Base-by-base conservation (phyloP, 371 early-diverging fungal species). In the Apophysomyces trapeziformis region DNA sequence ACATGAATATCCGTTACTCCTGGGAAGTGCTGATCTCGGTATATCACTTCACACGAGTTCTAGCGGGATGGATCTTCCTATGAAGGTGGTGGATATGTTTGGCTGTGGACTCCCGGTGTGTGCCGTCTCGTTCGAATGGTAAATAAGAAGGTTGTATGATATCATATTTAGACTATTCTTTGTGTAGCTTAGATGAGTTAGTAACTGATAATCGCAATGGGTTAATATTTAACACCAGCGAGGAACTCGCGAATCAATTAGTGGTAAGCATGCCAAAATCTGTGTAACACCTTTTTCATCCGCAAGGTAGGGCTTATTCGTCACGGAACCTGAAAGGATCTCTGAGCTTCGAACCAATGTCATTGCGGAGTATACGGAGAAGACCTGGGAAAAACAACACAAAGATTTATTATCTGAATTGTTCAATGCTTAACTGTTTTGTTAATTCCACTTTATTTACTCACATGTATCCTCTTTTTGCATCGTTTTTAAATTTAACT, bases 21-120 rank as follows among this genome's bases (percentile, higher is more conserved):
- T 97, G 14, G 93, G 91, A 73, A 84, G 90, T 35, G 96, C 96
- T 4, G 98, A 98, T 76, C 75, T 97, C 61, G 99, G 99, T 36
- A 79, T 98, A 7, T 95, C 90, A 8, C 82, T 98, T 54, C 99
- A 98, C 80, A 91, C 88, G 14, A 94, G 94, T 32, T 92, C 96
- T 7, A 94, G 95, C 35, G 97, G 97, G 1, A 82, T 98, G 67
- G 99, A 98, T 78, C 74, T 98, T 58, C 99, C 99, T 4, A 98
- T 98, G 99, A 98, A 98, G 77, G 89, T 98, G 0, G 95, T 97
- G 1, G 99, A 98, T 76, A 96, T 98, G 97, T 95, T 97, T 88
- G 99, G 97, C 2, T 93, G 94, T 75, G 95, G 95, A 0, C 70
- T 96, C 9, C 97, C 99, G 3, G 96, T 95, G 14, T 92, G 91